Conservation (phyloP, 306 rosid genomes). For the Carpinus fangiana region DNA sequence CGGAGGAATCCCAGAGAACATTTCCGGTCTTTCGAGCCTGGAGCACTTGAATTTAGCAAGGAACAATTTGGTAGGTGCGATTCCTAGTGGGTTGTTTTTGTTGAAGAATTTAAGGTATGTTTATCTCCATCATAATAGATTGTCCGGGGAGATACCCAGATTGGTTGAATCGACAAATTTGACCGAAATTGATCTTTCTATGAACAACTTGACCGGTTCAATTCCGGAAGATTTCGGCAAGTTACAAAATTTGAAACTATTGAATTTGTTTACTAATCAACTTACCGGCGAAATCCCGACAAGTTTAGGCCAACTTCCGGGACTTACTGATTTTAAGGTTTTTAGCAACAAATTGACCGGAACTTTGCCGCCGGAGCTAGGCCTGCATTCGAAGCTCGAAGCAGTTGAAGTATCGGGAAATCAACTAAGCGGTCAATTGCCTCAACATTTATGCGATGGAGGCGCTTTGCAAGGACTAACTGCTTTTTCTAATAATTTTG, state of each 20-base stretch:
- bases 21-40: constrained; percentile 44
- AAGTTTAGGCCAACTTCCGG: constrained; percentile 47
- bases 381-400: constrained; percentile 59
- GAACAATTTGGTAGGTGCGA: constrained; percentile 58
- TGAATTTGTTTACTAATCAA: constrained; percentile 52
- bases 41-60: constrained; percentile 47
- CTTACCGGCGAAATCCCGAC: constrained; percentile 63
- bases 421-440: constrained; percentile 58
- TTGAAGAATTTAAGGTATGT: constrained; percentile 42
- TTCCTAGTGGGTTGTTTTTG: constrained; percentile 53
- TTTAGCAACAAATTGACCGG: constrained; percentile 68
- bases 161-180: constrained; percentile 50
- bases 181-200: constrained; percentile 37
- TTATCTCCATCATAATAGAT: constrained; percentile 48
- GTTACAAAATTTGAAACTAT: constrained; percentile 40
- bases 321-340: constrained; percentile 39
- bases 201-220: constrained; percentile 64
- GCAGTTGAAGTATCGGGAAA: constrained; percentile 63
- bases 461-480: constrained; percentile 51
- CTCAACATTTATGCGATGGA: constrained; percentile 62
- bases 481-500: constrained; percentile 58
- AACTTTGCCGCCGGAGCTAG: constrained; percentile 71
- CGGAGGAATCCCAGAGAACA: constrained; percentile 57
- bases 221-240: constrained; percentile 60
- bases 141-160: constrained; percentile 61